These are phyloP conservation scores for Coemansia sp. DNA, from an alignment of 192 early-diverging fungal species.

Conservation along the genomic window DNA sequence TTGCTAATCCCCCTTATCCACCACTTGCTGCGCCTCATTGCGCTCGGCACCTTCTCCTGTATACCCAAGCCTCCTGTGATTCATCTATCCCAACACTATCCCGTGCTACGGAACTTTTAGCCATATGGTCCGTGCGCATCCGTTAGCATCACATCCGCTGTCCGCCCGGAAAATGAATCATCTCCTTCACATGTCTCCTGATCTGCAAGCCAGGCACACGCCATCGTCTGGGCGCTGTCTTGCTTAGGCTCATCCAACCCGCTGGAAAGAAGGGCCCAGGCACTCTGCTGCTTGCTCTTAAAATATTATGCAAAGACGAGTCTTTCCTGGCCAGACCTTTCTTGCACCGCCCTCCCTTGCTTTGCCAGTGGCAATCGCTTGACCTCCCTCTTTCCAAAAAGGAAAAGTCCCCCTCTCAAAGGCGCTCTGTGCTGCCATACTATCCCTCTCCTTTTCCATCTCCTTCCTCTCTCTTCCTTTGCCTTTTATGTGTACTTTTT, in stretches of 20 bases:
- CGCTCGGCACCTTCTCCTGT: neutral
- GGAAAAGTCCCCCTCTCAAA: neutral
- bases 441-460: neutral
- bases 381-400: constrained; percentile 4
- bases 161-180: neutral
- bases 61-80: neutral
- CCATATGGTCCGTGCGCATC: neutral
- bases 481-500: neutral
- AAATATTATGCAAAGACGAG: constrained; percentile 7
- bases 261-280: neutral
- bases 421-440: neutral
- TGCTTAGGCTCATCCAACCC: neutral
- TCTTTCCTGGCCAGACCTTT: neutral
- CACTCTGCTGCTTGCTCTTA: neutral
- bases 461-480: neutral
- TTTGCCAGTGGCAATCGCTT: constrained; percentile 2
- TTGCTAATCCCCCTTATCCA: neutral
- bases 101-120: neutral
- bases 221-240: neutral
- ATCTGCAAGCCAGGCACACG: neutral
- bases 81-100: neutral
- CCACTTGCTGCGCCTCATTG: neutral
- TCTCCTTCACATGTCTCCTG: neutral
- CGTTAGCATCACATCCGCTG: neutral
- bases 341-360: neutral